phyloP scores from a whole-genome alignment of 108 stramenopile genomes.

The Chaetoceros tenuissimus region DNA sequence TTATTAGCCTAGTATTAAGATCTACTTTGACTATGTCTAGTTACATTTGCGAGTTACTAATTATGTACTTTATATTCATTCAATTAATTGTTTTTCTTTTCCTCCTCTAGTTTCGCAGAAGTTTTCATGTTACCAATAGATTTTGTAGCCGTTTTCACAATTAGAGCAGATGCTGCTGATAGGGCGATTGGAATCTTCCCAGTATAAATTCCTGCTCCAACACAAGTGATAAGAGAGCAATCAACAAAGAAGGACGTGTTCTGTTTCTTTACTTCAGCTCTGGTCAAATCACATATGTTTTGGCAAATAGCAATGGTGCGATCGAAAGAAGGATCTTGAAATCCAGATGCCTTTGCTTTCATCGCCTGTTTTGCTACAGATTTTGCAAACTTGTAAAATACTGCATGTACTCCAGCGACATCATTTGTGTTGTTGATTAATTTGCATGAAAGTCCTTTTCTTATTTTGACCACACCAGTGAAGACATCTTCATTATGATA shows the following conservation, averaged over 20 bases:
- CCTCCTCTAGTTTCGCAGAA: too few relatives aligned
- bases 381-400: constrained; percentile 53
- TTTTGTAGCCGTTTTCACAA: too few relatives aligned
- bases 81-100: too few relatives aligned
- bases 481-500: constrained; percentile 92
- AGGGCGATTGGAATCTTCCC: neutral
- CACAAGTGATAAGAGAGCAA: neutral
- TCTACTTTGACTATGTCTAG: too few relatives aligned
- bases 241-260: neutral
- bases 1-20: too few relatives aligned
- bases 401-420: constrained; percentile 61
- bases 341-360: constrained; percentile 25
- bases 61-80: too few relatives aligned
- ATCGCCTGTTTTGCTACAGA: constrained; percentile 45
- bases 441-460: constrained; percentile 80
- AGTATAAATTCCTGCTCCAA: neutral
- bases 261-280: constrained; percentile 7
- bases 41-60: too few relatives aligned
- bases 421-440: constrained; percentile 66
- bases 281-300: constrained; percentile 49
- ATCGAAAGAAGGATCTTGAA: constrained; percentile 61
- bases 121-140: too few relatives aligned
- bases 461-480: constrained; percentile 96
- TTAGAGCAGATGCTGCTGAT: neutral
- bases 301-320: constrained; percentile 68